Percentiles rank a stretch among this genome's conserved stretches.
Evolutionary conservation across 2,329 filamentous ascomycete species (phyloP).

Genomic region (Colletotrichum caudatum): DNA sequence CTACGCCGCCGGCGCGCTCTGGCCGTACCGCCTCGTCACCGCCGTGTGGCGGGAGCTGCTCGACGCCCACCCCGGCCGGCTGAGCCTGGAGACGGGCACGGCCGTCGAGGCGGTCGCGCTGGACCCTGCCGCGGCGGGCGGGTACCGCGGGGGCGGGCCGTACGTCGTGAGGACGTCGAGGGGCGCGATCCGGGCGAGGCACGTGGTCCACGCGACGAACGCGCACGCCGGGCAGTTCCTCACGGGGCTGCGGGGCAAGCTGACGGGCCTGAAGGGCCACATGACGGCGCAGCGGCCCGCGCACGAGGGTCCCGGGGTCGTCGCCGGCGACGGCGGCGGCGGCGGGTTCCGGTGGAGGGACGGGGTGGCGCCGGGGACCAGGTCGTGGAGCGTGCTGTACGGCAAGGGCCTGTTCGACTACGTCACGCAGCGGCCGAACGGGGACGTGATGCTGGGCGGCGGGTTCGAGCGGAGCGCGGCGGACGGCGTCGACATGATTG

Average conservation of each 20-base stretch:
- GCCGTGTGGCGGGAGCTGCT: constrained; percentile 58
- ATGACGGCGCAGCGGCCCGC: constrained; percentile 64
- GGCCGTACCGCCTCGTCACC: constrained; percentile 64
- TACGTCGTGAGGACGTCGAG: constrained; percentile 60
- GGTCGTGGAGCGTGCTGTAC: constrained; percentile 65
- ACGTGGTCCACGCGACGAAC: constrained; percentile 71
- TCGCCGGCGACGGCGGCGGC: neutral
- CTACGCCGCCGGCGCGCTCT: constrained; percentile 62
- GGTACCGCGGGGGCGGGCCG: constrained; percentile 42
- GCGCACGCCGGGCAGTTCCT: constrained; percentile 64
- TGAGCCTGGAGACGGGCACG: constrained; percentile 55
- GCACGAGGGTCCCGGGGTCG: neutral
- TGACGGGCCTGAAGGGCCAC: constrained; percentile 60
- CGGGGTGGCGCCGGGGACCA: constrained; percentile 54
- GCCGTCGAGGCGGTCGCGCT: constrained; percentile 48
- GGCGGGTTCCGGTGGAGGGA: constrained; percentile 47
- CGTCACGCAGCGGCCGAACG: constrained; percentile 60
- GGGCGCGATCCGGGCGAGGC: constrained; percentile 58
- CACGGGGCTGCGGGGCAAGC: constrained; percentile 58
- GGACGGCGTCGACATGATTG: constrained; percentile 60
- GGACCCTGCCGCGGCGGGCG: constrained; percentile 22
- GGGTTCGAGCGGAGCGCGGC: constrained; percentile 59
- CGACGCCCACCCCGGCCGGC: constrained; percentile 46
- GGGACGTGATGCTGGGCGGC: constrained; percentile 67
- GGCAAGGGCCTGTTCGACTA: constrained; percentile 60